A percentile compares a stretch with the other conserved stretches of the same genome.
Conservation (phyloP, 208 protist genomes). For the Leishmania mexicana region DNA sequence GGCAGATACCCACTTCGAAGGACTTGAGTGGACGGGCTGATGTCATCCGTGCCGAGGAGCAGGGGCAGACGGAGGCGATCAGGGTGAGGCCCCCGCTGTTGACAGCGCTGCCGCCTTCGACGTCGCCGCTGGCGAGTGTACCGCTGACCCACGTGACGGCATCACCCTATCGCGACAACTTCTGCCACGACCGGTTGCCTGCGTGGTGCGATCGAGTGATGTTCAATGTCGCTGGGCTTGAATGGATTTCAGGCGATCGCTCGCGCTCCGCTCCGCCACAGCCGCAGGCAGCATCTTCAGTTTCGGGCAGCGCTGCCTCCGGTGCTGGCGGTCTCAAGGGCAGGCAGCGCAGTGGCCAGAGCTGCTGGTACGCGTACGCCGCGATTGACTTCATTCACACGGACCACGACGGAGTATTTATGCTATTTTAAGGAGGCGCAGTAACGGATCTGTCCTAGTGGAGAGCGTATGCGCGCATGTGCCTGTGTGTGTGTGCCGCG, state of each 20-base stretch:
- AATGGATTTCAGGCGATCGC: conserved; percentile 53
- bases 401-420: conserved; percentile 77
- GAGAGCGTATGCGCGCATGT: background rate
- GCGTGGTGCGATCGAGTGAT: conserved; percentile 89
- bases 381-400: conserved; percentile 57
- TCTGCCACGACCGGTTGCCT: conserved; percentile 52
- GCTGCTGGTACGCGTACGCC: conserved; percentile 52
- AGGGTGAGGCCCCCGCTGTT: background rate
- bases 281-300: conserved; percentile 2
- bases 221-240: conserved; percentile 75
- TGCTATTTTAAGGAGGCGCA: conserved; percentile 15
- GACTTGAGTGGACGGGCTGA: background rate
- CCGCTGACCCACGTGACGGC: conserved; percentile 28
- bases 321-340: background rate
- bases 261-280: conserved; percentile 10
- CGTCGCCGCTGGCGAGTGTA: background rate
- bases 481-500: background rate
- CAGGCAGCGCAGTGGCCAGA: conserved; percentile 2
- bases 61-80: background rate
- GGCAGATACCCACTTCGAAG: background rate
- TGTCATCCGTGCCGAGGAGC: background rate
- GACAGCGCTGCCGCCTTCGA: background rate
- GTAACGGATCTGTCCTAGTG: background rate
- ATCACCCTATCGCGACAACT: conserved; percentile 27
- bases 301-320: background rate